These are phyloP conservation scores for Coleophoma cylindrospora DNA, from an alignment of 2,329 filamentous ascomycete genomes.

Conservation along the genomic window DNA sequence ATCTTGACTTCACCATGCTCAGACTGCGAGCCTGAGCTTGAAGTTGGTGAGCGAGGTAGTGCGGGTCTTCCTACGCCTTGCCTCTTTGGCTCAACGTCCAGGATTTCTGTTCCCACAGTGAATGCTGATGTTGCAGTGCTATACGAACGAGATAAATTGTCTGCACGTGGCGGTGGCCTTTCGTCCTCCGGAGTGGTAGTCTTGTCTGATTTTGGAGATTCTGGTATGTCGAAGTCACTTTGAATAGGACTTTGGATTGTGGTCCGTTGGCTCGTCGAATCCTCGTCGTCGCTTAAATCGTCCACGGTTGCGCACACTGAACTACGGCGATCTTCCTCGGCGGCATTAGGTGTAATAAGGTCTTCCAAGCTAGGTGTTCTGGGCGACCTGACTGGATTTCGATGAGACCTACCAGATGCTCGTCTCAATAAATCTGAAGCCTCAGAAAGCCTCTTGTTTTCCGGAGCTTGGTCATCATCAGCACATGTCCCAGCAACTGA, in stretches of 20 bases:
- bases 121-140: neutral
- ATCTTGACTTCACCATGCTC: constrained; percentile 3
- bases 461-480: constrained; percentile 52
- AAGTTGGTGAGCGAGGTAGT: constrained; percentile 9
- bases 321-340: constrained; percentile 33
- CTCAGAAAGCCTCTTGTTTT: constrained; percentile 46
- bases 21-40: constrained; percentile 16
- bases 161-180: neutral
- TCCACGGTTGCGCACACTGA: constrained; percentile 57
- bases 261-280: constrained; percentile 21
- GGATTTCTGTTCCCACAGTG: neutral
- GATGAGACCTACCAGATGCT: constrained; percentile 15
- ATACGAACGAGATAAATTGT: neutral
- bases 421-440: constrained; percentile 32
- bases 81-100: neutral
- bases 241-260: constrained; percentile 7
- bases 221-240: too few relatives aligned
- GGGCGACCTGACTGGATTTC: constrained; percentile 19
- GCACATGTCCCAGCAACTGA: constrained; percentile 64
- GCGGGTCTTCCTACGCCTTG: neutral
- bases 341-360: constrained; percentile 31
- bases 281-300: constrained; percentile 35
- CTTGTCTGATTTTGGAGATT: neutral
- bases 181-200: neutral
- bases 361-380: constrained; percentile 33